Conservation (phyloP, 129 eudicot species). For the Ambrosia artemisiifolia region DNA sequence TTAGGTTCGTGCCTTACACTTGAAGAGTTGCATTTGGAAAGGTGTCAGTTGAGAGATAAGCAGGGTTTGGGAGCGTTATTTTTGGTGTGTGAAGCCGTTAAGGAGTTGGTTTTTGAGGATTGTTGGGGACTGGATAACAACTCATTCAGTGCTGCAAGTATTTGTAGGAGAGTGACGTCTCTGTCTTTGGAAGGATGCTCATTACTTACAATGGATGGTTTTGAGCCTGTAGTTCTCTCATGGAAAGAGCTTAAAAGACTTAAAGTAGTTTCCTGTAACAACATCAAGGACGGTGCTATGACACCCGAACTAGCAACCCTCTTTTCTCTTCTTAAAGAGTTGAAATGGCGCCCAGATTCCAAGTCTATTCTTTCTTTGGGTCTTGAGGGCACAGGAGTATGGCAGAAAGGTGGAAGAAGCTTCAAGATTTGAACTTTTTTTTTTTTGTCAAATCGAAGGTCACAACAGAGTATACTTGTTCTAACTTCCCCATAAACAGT, state of each 20-base stretch:
- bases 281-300: slow-evolving; percentile 69
- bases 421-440: slow-evolving; percentile 43
- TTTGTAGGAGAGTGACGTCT: slow-evolving; percentile 63
- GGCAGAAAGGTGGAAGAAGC: slow-evolving; percentile 80
- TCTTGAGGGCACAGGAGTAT: slow-evolving; percentile 82
- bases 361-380: slow-evolving; percentile 63
- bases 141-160: no score
- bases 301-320: slow-evolving; percentile 66
- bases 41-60: no score
- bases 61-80: no score
- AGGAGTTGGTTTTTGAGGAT: no score
- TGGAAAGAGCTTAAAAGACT: slow-evolving; percentile 83
- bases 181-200: slow-evolving; percentile 92
- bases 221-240: slow-evolving; percentile 65
- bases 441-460: background rate
- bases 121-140: no score
- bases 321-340: slow-evolving; percentile 78
- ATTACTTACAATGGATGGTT: slow-evolving; percentile 68
- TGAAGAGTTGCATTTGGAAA: no score
- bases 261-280: slow-evolving; percentile 79
- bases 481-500: slow-evolving; percentile 14
- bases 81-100: no score
- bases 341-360: slow-evolving; percentile 95
- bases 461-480: slow-evolving; percentile 21
- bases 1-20: no score